Conservation (phyloP, 805 yeast genomes). For the Metschnikowia shivogae region DNA sequence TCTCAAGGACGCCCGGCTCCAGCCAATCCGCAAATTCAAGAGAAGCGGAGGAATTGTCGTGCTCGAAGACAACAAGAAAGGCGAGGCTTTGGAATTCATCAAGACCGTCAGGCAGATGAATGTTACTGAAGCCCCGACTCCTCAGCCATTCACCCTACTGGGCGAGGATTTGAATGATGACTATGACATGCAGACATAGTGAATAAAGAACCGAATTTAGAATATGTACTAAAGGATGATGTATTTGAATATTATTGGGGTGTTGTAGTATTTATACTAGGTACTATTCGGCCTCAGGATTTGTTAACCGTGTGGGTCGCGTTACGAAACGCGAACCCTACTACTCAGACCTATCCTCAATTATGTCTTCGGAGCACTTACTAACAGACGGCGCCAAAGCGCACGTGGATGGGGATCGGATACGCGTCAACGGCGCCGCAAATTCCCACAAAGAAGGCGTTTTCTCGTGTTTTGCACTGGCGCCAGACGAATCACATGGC, state of each 20-base stretch:
- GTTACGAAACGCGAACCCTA: background rate
- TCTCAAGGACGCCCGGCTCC: slow-evolving; percentile 66
- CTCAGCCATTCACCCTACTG: slow-evolving; percentile 63
- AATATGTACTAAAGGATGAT: background rate
- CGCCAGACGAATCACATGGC: background rate
- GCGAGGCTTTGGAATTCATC: slow-evolving; percentile 59
- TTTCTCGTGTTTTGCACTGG: background rate
- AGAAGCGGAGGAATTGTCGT: slow-evolving; percentile 69
- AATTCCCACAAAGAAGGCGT: background rate
- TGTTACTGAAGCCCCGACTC: slow-evolving; percentile 69
- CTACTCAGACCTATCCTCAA: background rate
- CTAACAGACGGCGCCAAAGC: background rate
- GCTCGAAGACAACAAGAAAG: slow-evolving; percentile 59
- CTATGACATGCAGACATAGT: slow-evolving; percentile 5
- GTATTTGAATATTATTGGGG: background rate
- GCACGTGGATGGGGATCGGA: background rate
- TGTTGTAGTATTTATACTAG: no score
- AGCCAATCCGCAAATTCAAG: slow-evolving; percentile 76
- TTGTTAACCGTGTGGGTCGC: background rate
- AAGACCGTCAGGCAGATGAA: slow-evolving; percentile 80
- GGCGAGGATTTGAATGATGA: slow-evolving; percentile 49
- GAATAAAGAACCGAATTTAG: slow-evolving; percentile 1
- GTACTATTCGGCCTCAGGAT: no score
- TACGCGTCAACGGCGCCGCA: background rate
- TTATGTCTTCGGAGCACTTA: slow-evolving; percentile 1